These are phyloP conservation scores for Tulasnella sp. DNA, from an alignment of 768 basidiomycete genomes.

Conservation along the genomic window DNA sequence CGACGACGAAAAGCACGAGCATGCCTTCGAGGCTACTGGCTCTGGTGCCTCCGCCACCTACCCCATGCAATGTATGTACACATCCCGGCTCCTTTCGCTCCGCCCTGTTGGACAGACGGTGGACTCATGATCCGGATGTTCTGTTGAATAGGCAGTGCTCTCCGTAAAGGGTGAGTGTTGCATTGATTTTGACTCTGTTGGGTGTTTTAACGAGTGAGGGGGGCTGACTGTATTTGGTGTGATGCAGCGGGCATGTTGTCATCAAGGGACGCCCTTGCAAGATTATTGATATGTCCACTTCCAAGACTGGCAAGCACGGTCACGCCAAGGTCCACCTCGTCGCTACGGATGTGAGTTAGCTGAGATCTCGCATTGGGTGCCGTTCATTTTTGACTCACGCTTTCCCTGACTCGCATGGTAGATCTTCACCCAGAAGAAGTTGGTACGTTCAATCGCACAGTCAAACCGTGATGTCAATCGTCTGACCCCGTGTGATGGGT, in stretches of 20 bases:
- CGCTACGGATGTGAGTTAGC: constrained; percentile 78
- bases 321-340: constrained; percentile 99
- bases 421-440: constrained; percentile 99
- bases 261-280: constrained; percentile 99
- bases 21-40: constrained; percentile 69
- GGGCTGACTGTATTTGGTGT: too few relatives aligned
- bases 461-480: too few relatives aligned
- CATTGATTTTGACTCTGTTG: too few relatives aligned
- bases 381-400: too few relatives aligned
- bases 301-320: constrained; percentile 98
- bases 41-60: constrained; percentile 24
- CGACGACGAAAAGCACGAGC: constrained; percentile 77
- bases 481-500: too few relatives aligned
- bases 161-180: constrained; percentile 11
- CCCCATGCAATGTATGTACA: constrained; percentile 40
- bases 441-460: too few relatives aligned
- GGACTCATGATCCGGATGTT: neutral
- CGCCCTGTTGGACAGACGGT: neutral
- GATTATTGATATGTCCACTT: constrained; percentile 98
- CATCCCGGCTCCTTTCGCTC: neutral
- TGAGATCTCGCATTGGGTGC: too few relatives aligned
- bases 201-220: too few relatives aligned
- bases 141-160: constrained; percentile 5
- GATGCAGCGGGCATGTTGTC: constrained; percentile 50
- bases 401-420: constrained; percentile 25